Conservation (phyloP, 768 basidiomycete species). For the Boletus vinaceobasis region DNA sequence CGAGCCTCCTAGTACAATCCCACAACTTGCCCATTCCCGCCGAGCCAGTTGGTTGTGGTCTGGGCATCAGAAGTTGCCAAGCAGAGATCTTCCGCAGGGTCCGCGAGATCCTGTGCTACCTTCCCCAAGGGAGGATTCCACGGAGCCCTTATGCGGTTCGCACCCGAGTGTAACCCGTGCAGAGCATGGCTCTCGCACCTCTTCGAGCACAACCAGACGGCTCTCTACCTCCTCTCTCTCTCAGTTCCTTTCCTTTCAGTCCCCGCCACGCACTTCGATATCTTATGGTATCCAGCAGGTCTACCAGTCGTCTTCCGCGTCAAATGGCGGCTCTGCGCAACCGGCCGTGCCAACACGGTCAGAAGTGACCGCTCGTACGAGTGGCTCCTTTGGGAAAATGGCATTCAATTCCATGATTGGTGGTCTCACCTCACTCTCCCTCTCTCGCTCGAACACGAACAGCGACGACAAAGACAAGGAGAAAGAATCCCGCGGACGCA, state of each 20-base stretch:
- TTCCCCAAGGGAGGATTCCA: conserved; percentile 14
- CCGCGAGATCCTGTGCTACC: conserved; percentile 17
- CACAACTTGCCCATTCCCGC: conserved; percentile 12
- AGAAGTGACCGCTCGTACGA: conserved; percentile 34
- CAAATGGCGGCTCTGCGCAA: conserved; percentile 10
- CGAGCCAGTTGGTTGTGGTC: conserved; percentile 30
- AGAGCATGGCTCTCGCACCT: conserved; percentile 1
- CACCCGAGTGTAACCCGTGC: not conserved
- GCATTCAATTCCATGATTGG: conserved; percentile 71
- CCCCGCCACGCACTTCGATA: conserved; percentile 10
- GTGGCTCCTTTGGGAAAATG: conserved; percentile 58
- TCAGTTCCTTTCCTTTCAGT: conserved; percentile 24
- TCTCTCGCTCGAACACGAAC: conserved; percentile 50
- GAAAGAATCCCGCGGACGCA: conserved; percentile 52
- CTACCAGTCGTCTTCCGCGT: conserved; percentile 1
- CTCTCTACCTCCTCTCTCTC: conserved; percentile 25
- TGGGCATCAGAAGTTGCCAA: conserved; percentile 21
- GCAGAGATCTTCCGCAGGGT: conserved; percentile 12
- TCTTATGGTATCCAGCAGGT: conserved; percentile 22
- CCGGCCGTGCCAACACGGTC: conserved; percentile 24
- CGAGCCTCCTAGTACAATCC: conserved; percentile 13
- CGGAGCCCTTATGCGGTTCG: not conserved
- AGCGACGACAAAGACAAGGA: conserved; percentile 41
- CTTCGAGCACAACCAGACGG: conserved; percentile 20
- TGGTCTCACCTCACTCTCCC: conserved; percentile 60